Conservation (phyloP, 2,329 filamentous ascomycete genomes). For the Cladosporium sp. region DNA sequence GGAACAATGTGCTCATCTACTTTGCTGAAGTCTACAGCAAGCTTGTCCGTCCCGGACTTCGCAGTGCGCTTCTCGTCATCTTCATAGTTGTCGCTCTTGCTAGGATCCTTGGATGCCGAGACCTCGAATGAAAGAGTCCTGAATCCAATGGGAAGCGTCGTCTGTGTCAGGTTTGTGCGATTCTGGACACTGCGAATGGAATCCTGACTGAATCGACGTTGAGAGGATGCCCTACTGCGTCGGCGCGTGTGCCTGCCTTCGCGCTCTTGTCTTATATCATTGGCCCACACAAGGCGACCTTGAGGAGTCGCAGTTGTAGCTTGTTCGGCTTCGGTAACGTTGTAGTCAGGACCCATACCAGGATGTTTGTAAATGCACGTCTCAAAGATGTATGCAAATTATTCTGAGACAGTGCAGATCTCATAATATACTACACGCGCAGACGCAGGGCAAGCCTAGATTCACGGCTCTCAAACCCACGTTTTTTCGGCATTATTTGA, state of each 20-base stretch:
- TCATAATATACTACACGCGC: background rate
- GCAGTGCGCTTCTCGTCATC: background rate
- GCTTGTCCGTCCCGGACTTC: background rate
- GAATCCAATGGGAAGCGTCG: background rate
- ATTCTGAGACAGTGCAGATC: background rate
- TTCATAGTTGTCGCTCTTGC: background rate
- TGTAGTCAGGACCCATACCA: constrained; percentile 1
- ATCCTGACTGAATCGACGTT: background rate
- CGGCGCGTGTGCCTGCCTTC: background rate
- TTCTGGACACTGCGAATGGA: background rate
- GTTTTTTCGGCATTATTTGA: background rate
- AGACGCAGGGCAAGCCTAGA: background rate
- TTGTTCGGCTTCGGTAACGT: background rate
- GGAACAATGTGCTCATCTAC: constrained; percentile 1
- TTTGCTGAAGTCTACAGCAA: constrained; percentile 1
- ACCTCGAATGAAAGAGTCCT: background rate
- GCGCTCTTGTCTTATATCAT: background rate
- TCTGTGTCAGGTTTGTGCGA: background rate
- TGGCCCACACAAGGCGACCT: background rate
- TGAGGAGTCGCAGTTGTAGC: background rate
- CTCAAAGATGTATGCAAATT: background rate
- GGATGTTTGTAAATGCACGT: background rate
- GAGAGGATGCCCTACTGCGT: background rate
- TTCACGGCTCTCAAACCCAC: background rate
- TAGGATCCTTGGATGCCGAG: constrained; percentile 2